These are phyloP conservation scores for Sporisorium iseilematis-ciliati DNA, from an alignment of 1,284 basidiomycete species.

Conservation along the genomic window DNA sequence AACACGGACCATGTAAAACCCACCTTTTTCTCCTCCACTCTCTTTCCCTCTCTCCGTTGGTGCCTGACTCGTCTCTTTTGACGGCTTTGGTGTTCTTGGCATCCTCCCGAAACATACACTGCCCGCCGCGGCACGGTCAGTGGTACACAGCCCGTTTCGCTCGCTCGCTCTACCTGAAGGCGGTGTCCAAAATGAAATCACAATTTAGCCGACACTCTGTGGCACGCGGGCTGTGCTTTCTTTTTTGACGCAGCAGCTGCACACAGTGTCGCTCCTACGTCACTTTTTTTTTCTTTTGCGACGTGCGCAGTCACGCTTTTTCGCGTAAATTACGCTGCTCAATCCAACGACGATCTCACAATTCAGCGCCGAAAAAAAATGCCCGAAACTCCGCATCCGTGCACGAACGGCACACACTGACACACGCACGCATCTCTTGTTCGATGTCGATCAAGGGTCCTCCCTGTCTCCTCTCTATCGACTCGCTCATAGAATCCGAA, in stretches of 20 bases:
- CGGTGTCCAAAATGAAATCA: conserved; percentile 2
- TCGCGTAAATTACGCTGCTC: conserved; percentile 6
- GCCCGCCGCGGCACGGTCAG: background rate
- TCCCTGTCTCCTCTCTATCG: background rate
- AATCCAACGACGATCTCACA: conserved; percentile 12
- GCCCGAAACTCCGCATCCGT: background rate
- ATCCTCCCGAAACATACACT: background rate
- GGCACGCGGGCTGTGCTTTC: conserved; percentile 5
- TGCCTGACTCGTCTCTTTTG: background rate
- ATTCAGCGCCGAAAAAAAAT: background rate
- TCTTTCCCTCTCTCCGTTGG: conserved; percentile 7
- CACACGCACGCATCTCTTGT: background rate
- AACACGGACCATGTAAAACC: background rate
- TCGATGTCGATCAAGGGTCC: conserved; percentile 22
- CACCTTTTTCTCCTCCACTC: background rate
- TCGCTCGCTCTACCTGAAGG: background rate
- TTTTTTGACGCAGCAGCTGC: too few relatives aligned
- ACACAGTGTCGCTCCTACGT: conserved; percentile 3
- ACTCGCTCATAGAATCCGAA: too few relatives aligned
- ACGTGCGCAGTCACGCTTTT: background rate
- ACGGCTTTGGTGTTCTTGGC: conserved; percentile 6
- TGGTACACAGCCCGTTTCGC: background rate
- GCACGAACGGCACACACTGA: conserved; percentile 1
- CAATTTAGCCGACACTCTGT: background rate
- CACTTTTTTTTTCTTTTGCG: conserved; percentile 2